Evolutionary conservation across 768 basidiomycete genomes (phyloP).

Genomic region (Pilatotrama ljubarskyi): DNA sequence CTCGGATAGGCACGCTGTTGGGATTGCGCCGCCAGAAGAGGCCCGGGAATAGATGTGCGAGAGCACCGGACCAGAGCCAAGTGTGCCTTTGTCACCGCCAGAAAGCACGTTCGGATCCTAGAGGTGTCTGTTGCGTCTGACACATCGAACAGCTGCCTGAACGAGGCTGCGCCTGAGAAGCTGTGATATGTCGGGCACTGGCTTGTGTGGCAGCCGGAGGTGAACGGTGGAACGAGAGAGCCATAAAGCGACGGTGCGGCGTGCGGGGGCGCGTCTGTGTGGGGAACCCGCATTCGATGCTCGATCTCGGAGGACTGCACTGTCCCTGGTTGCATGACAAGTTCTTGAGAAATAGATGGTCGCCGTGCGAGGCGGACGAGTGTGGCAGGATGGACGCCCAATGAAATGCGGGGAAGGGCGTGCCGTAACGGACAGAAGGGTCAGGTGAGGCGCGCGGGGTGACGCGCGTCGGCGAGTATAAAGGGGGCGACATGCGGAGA

Average conservation of each 20-base stretch:
- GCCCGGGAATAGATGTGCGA: not conserved
- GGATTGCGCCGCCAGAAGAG: not conserved
- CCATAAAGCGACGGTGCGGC: not conserved
- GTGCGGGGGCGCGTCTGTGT: constrained; percentile 16
- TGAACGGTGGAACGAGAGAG: not conserved
- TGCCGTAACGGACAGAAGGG: constrained; percentile 17
- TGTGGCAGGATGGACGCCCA: constrained; percentile 3
- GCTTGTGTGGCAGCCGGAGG: not conserved
- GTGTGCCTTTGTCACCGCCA: not conserved
- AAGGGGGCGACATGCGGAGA: not conserved
- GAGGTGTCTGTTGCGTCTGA: not conserved
- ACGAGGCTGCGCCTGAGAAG: constrained; percentile 3
- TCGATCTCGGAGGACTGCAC: not conserved
- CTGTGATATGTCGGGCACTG: not conserved
- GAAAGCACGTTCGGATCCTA: constrained; percentile 7
- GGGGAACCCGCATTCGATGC: constrained; percentile 5
- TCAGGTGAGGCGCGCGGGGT: constrained; percentile 13
- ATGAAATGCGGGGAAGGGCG: constrained; percentile 8
- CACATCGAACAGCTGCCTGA: not conserved
- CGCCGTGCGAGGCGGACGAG: constrained; percentile 10
- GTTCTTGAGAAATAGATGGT: constrained; percentile 16
- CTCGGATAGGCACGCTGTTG: not conserved
- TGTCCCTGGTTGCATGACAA: constrained; percentile 2
- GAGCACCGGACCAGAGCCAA: not conserved
- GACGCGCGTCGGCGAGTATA: constrained; percentile 15